Percentiles rank a stretch among this genome's conserved stretches.
Evolutionary conservation across 2,329 filamentous ascomycete species (phyloP).

Genomic region (Phialophora tarda): DNA sequence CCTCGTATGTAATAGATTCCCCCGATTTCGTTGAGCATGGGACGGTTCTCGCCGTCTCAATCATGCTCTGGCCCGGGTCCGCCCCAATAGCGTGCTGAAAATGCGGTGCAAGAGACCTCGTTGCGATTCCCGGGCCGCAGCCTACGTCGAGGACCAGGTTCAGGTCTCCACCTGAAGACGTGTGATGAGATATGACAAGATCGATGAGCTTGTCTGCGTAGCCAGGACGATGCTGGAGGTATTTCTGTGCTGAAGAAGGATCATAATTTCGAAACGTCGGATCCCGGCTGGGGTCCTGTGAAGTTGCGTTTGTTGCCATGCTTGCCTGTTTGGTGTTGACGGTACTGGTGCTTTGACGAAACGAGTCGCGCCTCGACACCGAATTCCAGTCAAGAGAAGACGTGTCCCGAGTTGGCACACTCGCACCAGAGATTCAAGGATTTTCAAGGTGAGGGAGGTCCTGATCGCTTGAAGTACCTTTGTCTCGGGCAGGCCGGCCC

Average conservation of each 20-base stretch:
- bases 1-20: slow-evolving; percentile 49
- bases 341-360: neutral
- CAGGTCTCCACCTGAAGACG: slow-evolving; percentile 52
- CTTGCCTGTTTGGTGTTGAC: neutral
- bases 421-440: neutral
- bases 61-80: slow-evolving; percentile 62
- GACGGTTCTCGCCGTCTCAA: slow-evolving; percentile 52
- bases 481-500: too few relatives aligned
- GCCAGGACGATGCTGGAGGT: slow-evolving; percentile 50
- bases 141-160: slow-evolving; percentile 60
- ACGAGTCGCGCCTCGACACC: neutral
- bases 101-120: slow-evolving; percentile 52
- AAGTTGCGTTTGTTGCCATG: slow-evolving; percentile 17
- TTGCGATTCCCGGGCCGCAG: slow-evolving; percentile 61
- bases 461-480: neutral
- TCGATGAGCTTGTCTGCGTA: slow-evolving; percentile 58
- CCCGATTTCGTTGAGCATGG: slow-evolving; percentile 42
- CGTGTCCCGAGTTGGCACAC: too few relatives aligned
- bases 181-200: slow-evolving; percentile 55
- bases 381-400: neutral
- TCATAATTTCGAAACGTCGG: slow-evolving; percentile 56
- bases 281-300: slow-evolving; percentile 39
- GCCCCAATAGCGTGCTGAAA: slow-evolving; percentile 58
- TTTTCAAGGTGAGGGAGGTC: neutral
- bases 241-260: slow-evolving; percentile 51